Percentiles rank a stretch among this genome's conserved stretches.
Evolutionary conservation across 305 asterid species (phyloP).

Genomic region (Ilex paraguariensis): DNA sequence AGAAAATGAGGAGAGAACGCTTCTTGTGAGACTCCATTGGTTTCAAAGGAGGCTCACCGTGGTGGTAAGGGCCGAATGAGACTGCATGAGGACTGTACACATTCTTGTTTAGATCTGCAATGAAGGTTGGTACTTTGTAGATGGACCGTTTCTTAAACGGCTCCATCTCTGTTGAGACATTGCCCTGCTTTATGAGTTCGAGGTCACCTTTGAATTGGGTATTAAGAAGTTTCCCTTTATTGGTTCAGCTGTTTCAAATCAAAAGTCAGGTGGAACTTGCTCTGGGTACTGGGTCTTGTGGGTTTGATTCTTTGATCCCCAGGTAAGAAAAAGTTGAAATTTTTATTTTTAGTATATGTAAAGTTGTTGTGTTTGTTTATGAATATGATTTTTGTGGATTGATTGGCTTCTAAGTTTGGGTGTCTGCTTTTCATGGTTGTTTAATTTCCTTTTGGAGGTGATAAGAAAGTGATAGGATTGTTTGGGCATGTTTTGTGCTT

Average conservation of each 20-base stretch:
- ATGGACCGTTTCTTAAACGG: not conserved
- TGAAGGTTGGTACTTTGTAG: not conserved
- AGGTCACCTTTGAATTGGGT: slow-evolving; percentile 9
- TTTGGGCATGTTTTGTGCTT: too few species aligned
- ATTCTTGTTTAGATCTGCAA: not conserved
- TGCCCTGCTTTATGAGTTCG: too few species aligned
- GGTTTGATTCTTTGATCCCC: slow-evolving; percentile 23
- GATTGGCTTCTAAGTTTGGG: not conserved
- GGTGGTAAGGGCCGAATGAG: not conserved
- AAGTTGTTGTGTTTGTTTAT: too few species aligned
- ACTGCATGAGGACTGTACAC: too few species aligned
- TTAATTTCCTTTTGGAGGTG: too few species aligned
- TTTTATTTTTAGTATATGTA: too few species aligned
- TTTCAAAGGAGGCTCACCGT: not conserved
- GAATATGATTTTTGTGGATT: not conserved
- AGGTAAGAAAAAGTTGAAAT: not conserved
- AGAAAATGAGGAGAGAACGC: not conserved
- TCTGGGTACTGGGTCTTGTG: slow-evolving; percentile 10
- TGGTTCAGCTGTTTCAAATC: slow-evolving; percentile 27
- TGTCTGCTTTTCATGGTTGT: too few species aligned
- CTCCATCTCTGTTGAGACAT: not conserved
- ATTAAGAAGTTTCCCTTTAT: slow-evolving; percentile 11
- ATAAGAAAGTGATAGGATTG: too few species aligned
- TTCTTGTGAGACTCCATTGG: not conserved
- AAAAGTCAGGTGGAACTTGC: slow-evolving; percentile 12